These are phyloP conservation scores for Fusarium cyanostomum DNA, from an alignment of 2,329 filamentous ascomycete genomes.

Conservation along the genomic window DNA sequence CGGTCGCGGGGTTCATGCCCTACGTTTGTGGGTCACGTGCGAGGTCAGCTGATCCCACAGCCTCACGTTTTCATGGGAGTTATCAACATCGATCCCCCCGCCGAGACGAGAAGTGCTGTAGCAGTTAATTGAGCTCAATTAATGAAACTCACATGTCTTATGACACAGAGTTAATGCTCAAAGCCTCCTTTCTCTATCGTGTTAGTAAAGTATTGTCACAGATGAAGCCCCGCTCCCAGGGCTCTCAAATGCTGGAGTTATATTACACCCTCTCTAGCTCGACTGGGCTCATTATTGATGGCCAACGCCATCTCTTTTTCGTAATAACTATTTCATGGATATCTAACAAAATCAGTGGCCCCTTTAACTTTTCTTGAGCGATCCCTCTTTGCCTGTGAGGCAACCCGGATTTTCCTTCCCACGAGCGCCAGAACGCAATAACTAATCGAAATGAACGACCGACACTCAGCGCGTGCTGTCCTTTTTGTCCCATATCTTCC, in stretches of 20 bases:
- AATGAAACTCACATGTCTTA: too few species aligned
- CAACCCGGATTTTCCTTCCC: slow-evolving; percentile 29
- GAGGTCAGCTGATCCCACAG: neutral
- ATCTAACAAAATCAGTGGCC: slow-evolving; percentile 14
- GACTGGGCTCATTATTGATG: neutral
- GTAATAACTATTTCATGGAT: slow-evolving; percentile 13
- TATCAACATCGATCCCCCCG: too few species aligned
- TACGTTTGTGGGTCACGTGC: slow-evolving; percentile 40
- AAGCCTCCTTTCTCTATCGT: too few species aligned
- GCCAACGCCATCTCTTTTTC: slow-evolving; percentile 8
- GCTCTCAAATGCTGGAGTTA: neutral
- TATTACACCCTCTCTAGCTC: neutral
- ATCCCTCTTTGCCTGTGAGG: slow-evolving; percentile 30
- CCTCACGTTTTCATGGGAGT: neutral
- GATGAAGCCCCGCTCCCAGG: too few species aligned
- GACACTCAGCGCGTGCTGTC: slow-evolving; percentile 35
- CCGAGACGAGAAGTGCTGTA: too few species aligned
- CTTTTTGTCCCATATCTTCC: slow-evolving; percentile 18
- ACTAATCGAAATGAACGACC: slow-evolving; percentile 18
- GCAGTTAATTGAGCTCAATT: too few species aligned
- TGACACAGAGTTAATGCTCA: too few species aligned
- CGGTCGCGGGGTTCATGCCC: slow-evolving; percentile 48
- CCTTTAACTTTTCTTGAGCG: slow-evolving; percentile 20
- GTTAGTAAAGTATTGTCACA: too few species aligned
- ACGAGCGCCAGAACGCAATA: slow-evolving; percentile 27